phyloP scores from a whole-genome alignment of 441 rosid species.

The Syzygium syzygioides region DNA sequence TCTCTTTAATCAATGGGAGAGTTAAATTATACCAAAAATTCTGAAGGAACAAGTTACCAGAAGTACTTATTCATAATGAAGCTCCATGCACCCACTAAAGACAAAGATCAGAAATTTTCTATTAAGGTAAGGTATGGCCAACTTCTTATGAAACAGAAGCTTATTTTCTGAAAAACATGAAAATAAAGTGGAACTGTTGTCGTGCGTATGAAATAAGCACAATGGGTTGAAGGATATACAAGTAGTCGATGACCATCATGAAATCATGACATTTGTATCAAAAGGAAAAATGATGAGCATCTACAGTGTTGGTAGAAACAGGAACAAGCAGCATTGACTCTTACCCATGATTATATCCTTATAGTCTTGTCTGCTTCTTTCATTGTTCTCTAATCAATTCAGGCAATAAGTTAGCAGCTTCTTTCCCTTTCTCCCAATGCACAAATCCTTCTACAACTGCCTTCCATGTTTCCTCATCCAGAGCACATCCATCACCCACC shows the following conservation, averaged over 20 bases:
- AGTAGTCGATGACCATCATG: background rate
- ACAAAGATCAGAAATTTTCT: background rate
- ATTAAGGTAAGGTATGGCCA: background rate
- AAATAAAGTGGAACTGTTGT: background rate
- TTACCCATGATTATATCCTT: background rate
- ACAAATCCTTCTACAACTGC: slow-evolving; percentile 31
- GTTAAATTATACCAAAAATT: background rate
- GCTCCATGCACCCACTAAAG: background rate
- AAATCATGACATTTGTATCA: background rate
- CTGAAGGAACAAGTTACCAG: background rate
- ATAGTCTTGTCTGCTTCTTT: background rate
- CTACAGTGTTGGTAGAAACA: background rate
- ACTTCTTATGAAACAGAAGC: background rate
- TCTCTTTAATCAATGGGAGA: background rate
- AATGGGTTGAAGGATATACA: background rate
- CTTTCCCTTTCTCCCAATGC: slow-evolving; percentile 27
- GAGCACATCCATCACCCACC: slow-evolving; percentile 57
- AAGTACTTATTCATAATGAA: background rate
- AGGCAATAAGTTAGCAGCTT: slow-evolving; percentile 25
- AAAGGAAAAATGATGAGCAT: background rate
- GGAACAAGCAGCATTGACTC: background rate
- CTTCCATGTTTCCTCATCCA: slow-evolving; percentile 47
- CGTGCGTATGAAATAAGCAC: background rate
- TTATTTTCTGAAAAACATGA: background rate
- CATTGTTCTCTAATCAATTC: background rate